Base-by-base conservation (phyloP, 768 basidiomycete species). In the Mrakia blollopis region DNA sequence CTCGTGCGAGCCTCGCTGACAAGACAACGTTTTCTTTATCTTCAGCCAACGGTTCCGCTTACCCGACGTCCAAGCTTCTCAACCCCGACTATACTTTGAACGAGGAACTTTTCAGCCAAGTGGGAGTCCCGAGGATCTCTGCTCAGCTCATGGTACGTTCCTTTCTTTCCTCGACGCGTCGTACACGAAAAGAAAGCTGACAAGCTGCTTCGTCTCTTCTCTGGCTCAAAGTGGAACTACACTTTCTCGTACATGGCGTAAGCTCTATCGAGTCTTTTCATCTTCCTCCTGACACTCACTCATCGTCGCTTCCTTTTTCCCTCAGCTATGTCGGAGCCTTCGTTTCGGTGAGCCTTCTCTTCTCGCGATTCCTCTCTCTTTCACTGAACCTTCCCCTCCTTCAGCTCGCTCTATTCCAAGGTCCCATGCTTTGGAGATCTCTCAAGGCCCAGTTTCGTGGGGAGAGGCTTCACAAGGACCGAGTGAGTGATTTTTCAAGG, bases 381-480 rank as follows among this genome's bases (percentile, higher is more conserved):
- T 54, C 18, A 30, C 28, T 73, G 16, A 23, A 21, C 52, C 54
- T 28, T 50, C 16, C 18, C 21, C 18, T 4, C 54, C 18, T 73
- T 32, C 23, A 50, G 18, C 72, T 73, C 60, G 72, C 50, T 30
- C 72, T 73, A 25, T 73, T 73, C 54, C 72, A 73, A 39, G 72
- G 72, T 0, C 72, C 72, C 2, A 7, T 6, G 28, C 7, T 73
- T n/a, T 73, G 54, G 54, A 32, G 25, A 10, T 60, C 72, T 0
- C 1, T 61, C 54, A 57, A 60, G 52, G 52, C 50, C 3, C 21
- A 57, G 72, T 11, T 30, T 21, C 32, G 35, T 5, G 72, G 72
- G 8, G 30, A 62, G 41, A 23, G 50, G 25, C 7, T 37, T 11
- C 39, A 73, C 72, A 54, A 73, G 5, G 72, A 73, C 25, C 23